Base-by-base conservation (phyloP, 73 alveolate species). In the Diophrys appendiculata region DNA sequence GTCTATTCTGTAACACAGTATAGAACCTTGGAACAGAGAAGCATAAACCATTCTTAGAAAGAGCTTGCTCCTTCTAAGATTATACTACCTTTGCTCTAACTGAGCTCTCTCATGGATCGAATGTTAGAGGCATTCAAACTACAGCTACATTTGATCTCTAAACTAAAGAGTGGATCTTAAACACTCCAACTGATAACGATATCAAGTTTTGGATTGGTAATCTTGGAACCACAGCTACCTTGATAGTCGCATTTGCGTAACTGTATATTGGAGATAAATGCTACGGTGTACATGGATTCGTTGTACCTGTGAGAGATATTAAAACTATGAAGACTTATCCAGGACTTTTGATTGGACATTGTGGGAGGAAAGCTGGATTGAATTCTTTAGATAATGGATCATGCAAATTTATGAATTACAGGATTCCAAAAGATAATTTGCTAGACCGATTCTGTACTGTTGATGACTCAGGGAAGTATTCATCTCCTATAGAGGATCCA, bases 331-430 rank as follows among this genome's bases (percentile, higher is more conserved):
- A 35, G 68, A 90, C 93, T 14, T 64, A 69, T 84, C 92, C 91
- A 53, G 98, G 98, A n/a, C 54, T 94, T 24, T 81, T 83, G 14
- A 68, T 91, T 29, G 98, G 98, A 23, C 97, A 94, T 69, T 91
- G 97, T 55, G 98, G 98, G 1, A 70, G 77, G 24, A 94, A 94
- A 74, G 81, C 70, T 76, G 97, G 95, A 60, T 78, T 84, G 55
- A 87, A 92, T 56, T 97, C 96, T n/a, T 78, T 92, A 0, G 99
- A 94, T 74, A 94, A 92, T 76, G 99, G 99, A 29, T 92, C 87
- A 54, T 55, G 90, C 52, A 28, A 82, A n/a, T 94, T 94, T 80
- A 72, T 81, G 24, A 73, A 94, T 64, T 90, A 74, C 53, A 72
- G 95, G 52, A 78, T 94, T 33, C 97, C 99, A 14, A 67, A 83